A percentile compares a stretch with the other conserved stretches of the same genome.
Conservation (phyloP, 148 eudicot genomes). For the Camellia sinensis region DNA sequence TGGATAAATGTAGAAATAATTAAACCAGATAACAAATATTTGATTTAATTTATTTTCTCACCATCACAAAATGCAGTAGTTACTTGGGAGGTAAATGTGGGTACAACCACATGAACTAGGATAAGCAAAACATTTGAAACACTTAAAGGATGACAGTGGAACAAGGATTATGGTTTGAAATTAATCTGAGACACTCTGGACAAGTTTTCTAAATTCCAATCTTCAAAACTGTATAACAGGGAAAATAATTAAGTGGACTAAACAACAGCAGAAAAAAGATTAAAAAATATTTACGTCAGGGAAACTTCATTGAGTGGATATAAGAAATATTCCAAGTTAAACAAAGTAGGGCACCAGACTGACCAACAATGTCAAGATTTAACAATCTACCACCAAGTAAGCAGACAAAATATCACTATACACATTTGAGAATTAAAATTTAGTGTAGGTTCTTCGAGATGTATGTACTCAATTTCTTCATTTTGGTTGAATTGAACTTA, state of each 20-base stretch:
- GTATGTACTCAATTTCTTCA: not conserved
- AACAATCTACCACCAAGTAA: not conserved
- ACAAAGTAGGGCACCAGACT: not conserved
- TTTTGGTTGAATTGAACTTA: not conserved
- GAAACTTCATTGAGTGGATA: not conserved
- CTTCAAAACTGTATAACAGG: not conserved
- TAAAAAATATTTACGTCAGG: not conserved
- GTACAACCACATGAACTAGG: not conserved
- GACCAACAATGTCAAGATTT: not conserved
- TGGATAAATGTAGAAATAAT: not conserved
- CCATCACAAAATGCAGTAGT: not conserved
- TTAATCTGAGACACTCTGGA: not conserved
- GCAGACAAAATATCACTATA: not conserved
- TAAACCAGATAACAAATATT: not conserved
- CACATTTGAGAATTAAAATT: not conserved
- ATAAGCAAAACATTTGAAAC: not conserved
- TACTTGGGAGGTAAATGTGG: not conserved
- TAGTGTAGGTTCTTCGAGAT: not conserved
- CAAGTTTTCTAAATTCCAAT: not conserved
- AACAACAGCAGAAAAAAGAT: slow-evolving; percentile 7
- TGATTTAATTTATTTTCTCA: not conserved
- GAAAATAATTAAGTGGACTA: not conserved
- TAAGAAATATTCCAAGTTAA: not conserved
- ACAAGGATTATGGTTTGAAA: not conserved
- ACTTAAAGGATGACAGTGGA: not conserved